phyloP scores from a whole-genome alignment of 805 yeast genomes.

The Nematodospora valgi region DNA sequence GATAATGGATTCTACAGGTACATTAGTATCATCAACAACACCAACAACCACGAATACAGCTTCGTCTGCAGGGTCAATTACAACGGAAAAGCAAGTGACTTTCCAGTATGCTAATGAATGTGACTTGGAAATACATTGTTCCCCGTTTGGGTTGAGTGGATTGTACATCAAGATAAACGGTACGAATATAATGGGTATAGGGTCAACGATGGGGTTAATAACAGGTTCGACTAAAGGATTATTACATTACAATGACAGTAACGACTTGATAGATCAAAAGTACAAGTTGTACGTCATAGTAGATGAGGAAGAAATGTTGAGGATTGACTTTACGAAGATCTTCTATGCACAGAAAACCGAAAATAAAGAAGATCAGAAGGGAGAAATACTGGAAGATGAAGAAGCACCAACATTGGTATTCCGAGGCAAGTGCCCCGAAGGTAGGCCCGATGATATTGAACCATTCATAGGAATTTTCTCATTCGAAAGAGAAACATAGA shows the following conservation, averaged over 20 bases:
- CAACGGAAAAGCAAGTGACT: constrained; percentile 11
- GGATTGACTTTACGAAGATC: constrained; percentile 52
- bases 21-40: no score
- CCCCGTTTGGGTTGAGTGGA: constrained; percentile 55
- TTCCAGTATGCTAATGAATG: constrained; percentile 49
- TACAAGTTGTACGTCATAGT: constrained; percentile 48
- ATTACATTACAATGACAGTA: constrained; percentile 46
- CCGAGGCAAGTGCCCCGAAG: constrained; percentile 50
- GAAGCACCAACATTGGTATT: constrained; percentile 50
- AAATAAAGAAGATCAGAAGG: neutral
- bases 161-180: constrained; percentile 46
- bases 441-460: constrained; percentile 48
- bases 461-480: constrained; percentile 56
- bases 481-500: constrained; percentile 44
- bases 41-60: no score
- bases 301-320: constrained; percentile 42
- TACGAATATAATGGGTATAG: constrained; percentile 50
- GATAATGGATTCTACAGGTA: no score
- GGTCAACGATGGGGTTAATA: constrained; percentile 55
- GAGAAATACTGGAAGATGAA: constrained; percentile 19
- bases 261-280: constrained; percentile 44
- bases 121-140: constrained; percentile 52
- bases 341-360: constrained; percentile 15
- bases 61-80: no score
- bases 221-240: constrained; percentile 49